Evolutionary conservation across 192 early-diverging fungal species (phyloP), one percentile per base, ranked within the genome.

Genomic region (Pilaira anomala): DNA sequence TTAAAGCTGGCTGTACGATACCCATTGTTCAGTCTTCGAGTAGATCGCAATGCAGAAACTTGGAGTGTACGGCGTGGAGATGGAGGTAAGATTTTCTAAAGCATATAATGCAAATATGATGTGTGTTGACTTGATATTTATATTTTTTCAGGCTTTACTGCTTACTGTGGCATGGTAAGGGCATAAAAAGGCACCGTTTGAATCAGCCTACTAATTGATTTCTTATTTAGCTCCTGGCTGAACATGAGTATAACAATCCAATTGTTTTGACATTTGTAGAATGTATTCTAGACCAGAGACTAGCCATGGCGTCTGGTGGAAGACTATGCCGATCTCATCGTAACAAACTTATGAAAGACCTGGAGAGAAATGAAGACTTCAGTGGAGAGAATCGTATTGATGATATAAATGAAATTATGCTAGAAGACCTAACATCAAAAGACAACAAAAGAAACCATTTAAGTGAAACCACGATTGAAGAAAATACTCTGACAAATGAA

Each of bases 51-150:
- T 42, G 68, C 68, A 30, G 73, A 75, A 41, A 75, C 67, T 7
- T 75, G 73, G 73, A 65, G 64, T 49, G 73, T 75, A 7, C 49
- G 73, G 3, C 59, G 60, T 7, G 73, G 73, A n/a, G 73, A 75
- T 59, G 73, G 63, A 51, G 73, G 73, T 63, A 51, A 42, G 39
- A 9, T 7, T 1, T n/a, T n/a, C n/a, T n/a, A n/a, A n/a, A n/a
- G n/a, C n/a, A 18, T 21, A 51, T 51, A 51, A 51, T 18, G 49
- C 9, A 14, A 42, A 7, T 42, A 3, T 51, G 21, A 5, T 21
- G 9, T 19, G 11, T 24, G 25, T 9, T 19, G 11, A 24, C 11
- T 51, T 24, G n/a, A 24, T n/a, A 46, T 4, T 3, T 25, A 13
- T 50, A 5, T 36, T 28, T 50, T 16, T 29, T 21, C 11, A 63